A percentile compares a stretch with the other conserved stretches of the same genome.
Evolutionary conservation across 345 rosid genomes (phyloP).

Genomic region (Murraya koenigii): DNA sequence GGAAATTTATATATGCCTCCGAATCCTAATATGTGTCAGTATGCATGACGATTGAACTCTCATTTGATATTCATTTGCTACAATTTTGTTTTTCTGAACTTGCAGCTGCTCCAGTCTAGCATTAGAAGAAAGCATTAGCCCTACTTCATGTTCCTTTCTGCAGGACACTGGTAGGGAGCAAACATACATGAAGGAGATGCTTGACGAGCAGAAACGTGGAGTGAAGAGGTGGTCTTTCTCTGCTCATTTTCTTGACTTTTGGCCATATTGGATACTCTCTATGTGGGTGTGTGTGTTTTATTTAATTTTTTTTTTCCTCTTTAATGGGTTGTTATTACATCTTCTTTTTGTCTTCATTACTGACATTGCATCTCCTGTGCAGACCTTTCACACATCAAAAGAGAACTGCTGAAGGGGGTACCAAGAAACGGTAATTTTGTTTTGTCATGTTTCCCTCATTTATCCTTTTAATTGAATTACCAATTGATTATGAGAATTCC

Average conservation of each 20-base stretch:
- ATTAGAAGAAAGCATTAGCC: slow-evolving; percentile 36
- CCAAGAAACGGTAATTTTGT: slow-evolving; percentile 56
- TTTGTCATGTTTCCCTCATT: slow-evolving; percentile 15
- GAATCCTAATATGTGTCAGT: not conserved
- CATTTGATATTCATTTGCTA: slow-evolving; percentile 1
- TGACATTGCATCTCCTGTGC: slow-evolving; percentile 21
- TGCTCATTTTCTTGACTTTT: slow-evolving; percentile 1
- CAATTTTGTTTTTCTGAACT: slow-evolving; percentile 13
- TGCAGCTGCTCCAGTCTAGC: slow-evolving; percentile 40
- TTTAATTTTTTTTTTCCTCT: not conserved
- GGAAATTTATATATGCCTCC: not conserved
- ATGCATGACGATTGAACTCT: not conserved
- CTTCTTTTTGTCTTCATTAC: not conserved
- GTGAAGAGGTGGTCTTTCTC: slow-evolving; percentile 46
- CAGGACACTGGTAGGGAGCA: slow-evolving; percentile 34
- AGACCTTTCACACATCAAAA: slow-evolving; percentile 57
- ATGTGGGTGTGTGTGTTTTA: no score
- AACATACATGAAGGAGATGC: slow-evolving; percentile 21
- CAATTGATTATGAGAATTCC: not conserved
- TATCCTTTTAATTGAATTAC: not conserved
- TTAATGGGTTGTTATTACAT: not conserved
- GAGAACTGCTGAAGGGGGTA: slow-evolving; percentile 61
- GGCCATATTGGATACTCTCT: not conserved
- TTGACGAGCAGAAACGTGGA: slow-evolving; percentile 41
- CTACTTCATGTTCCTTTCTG: slow-evolving; percentile 31